Evolutionary conservation across 768 basidiomycete species (phyloP).

Genomic region (Tylopilus sp.): DNA sequence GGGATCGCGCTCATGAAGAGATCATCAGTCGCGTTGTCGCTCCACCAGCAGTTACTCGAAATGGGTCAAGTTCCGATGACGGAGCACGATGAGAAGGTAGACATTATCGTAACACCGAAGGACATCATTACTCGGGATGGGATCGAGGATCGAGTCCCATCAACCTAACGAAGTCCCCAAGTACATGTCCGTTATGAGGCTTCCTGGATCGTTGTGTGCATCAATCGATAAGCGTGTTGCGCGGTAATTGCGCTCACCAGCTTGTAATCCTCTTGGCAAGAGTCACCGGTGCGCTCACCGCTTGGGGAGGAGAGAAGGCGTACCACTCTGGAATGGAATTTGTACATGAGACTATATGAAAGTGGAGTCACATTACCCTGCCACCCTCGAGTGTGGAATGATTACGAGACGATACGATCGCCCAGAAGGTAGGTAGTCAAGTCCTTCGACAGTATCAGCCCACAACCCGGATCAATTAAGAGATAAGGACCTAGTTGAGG

Average conservation of each 20-base stretch:
- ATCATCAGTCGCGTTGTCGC: constrained; percentile 58
- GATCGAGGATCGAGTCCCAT: constrained; percentile 19
- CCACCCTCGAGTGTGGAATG: constrained; percentile 36
- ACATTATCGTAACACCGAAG: constrained; percentile 53
- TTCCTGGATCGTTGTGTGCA: constrained; percentile 11
- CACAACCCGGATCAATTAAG: constrained; percentile 4
- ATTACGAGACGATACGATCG: constrained; percentile 43
- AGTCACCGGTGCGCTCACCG: constrained; percentile 11
- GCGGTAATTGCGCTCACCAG: constrained; percentile 27
- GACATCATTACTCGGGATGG: constrained; percentile 28
- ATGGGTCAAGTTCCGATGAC: constrained; percentile 49
- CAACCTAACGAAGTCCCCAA: constrained; percentile 6
- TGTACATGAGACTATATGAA: constrained; percentile 5
- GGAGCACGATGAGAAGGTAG: constrained; percentile 61
- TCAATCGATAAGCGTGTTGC: constrained; percentile 7
- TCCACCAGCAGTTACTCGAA: constrained; percentile 61
- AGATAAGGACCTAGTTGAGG: constrained; percentile 55
- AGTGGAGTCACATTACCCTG: constrained; percentile 37
- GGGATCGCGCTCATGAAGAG: constrained; percentile 11
- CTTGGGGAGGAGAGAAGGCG: constrained; percentile 40
- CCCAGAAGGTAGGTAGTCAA: constrained; percentile 41
- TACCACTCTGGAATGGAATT: constrained; percentile 32
- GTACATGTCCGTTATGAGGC: constrained; percentile 25
- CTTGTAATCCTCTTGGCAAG: constrained; percentile 22
- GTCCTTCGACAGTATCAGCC: constrained; percentile 23